These are phyloP conservation scores for Xylogone sp. DNA, from an alignment of 2,329 filamentous ascomycete genomes.

Conservation along the genomic window DNA sequence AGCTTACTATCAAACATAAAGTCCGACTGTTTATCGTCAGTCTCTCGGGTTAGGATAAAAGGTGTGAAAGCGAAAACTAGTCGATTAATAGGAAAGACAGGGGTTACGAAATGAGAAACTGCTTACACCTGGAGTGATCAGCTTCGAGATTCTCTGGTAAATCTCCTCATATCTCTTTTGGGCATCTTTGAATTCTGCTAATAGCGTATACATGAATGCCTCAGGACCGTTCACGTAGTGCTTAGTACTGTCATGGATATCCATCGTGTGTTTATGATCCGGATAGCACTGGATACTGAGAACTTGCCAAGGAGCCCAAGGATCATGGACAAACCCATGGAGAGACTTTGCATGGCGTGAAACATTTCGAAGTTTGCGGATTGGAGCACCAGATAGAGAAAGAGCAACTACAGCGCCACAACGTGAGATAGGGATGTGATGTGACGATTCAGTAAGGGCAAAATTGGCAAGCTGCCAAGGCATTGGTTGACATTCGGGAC, in stretches of 20 bases:
- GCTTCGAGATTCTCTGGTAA: conserved; percentile 51
- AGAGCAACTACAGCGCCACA: conserved; percentile 58
- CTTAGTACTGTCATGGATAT: conserved; percentile 50
- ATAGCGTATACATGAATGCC: conserved; percentile 55
- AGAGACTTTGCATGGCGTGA: conserved; percentile 42
- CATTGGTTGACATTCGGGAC: conserved; percentile 50
- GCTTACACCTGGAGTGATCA: conserved; percentile 53
- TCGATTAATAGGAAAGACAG: not conserved
- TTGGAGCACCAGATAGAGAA: conserved; percentile 48
- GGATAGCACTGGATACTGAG: conserved; percentile 56
- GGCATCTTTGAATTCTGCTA: conserved; percentile 58
- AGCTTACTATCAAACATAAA: conserved; percentile 56
- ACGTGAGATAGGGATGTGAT: conserved; percentile 56
- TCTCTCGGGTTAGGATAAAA: not conserved
- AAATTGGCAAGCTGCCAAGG: conserved; percentile 56
- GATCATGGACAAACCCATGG: conserved; percentile 52
- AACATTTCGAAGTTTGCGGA: conserved; percentile 44
- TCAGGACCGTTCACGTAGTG: conserved; percentile 58
- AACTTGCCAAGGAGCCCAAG: conserved; percentile 58
- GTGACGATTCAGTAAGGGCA: conserved; percentile 29
- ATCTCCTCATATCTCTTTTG: conserved; percentile 54
- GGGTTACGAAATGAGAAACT: not conserved
- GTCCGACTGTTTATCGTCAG: conserved; percentile 30
- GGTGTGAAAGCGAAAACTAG: not conserved
- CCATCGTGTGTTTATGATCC: conserved; percentile 53